A percentile compares a stretch with the other conserved stretches of the same genome.
These are phyloP conservation scores for Venturiaceae sp. DNA, from an alignment of 2,329 filamentous ascomycete species.

Conservation along the genomic window DNA sequence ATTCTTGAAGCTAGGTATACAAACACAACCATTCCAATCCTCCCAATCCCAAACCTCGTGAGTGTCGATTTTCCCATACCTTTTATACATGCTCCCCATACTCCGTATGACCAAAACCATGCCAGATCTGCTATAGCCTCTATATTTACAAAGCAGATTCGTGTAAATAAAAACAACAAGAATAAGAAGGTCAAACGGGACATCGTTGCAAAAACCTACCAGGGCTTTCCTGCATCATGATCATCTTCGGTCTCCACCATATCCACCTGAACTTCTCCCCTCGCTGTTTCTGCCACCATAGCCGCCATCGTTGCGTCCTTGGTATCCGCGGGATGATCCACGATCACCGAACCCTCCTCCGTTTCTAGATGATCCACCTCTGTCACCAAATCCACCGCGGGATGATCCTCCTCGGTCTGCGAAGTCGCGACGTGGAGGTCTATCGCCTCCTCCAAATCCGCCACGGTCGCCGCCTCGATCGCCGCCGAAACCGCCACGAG, in stretches of 20 bases:
- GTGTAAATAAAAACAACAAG: not conserved
- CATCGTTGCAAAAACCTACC: not conserved
- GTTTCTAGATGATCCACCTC: not conserved
- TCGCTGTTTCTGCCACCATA: not conserved
- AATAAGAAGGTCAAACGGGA: not conserved
- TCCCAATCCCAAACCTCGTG: not conserved
- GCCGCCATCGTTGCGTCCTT: not conserved
- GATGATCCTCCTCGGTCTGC: not conserved
- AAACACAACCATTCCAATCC: not conserved
- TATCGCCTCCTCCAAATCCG: not conserved
- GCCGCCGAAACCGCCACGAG: conserved; percentile 13
- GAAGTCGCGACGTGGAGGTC: not conserved
- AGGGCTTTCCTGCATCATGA: not conserved
- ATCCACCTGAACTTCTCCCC: not conserved
- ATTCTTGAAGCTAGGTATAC: not conserved
- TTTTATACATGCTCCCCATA: not conserved
- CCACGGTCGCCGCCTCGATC: not conserved
- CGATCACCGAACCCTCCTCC: conserved; percentile 1
- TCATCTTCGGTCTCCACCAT: not conserved
- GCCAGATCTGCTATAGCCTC: not conserved
- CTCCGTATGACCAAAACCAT: not conserved
- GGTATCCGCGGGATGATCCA: not conserved
- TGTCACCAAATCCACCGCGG: not conserved
- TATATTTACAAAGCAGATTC: not conserved
- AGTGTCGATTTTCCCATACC: conserved; percentile 1